These are phyloP conservation scores for Alternaria postmessia DNA, from an alignment of 2,329 filamentous ascomycete genomes.

Conservation along the genomic window DNA sequence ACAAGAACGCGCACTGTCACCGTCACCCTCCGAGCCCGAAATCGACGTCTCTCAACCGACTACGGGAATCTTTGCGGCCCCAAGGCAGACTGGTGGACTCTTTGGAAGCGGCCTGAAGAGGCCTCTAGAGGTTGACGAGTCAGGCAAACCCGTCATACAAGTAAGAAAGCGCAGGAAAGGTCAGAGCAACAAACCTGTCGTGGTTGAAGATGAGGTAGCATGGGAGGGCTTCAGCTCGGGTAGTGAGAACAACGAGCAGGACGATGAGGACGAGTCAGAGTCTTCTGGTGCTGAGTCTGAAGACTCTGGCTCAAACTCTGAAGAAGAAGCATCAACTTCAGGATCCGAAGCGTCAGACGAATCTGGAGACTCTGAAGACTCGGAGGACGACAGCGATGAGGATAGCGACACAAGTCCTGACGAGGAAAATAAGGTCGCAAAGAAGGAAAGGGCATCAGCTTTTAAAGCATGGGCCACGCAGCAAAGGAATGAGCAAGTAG, in stretches of 20 bases:
- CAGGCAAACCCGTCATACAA: conserved; percentile 81
- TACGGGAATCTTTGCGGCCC: neutral
- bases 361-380: conserved; percentile 32
- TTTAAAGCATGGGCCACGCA: conserved; percentile 95
- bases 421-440: conserved; percentile 49
- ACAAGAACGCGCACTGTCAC: conserved; percentile 29
- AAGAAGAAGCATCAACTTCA: conserved; percentile 18
- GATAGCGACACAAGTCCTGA: conserved; percentile 44
- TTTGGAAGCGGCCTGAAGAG: conserved; percentile 85
- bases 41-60: conserved; percentile 20
- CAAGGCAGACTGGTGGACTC: conserved; percentile 20
- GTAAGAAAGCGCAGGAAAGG: conserved; percentile 75
- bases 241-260: conserved; percentile 37
- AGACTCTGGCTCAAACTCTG: conserved; percentile 10
- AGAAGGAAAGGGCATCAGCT: conserved; percentile 65
- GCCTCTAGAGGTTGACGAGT: conserved; percentile 80
- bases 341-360: conserved; percentile 27
- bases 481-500: conserved; percentile 83
- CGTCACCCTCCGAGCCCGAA: conserved; percentile 21
- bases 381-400: conserved; percentile 47
- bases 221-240: conserved; percentile 71
- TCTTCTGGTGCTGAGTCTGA: conserved; percentile 19
- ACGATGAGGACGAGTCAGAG: conserved; percentile 35
- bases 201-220: conserved; percentile 57
- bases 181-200: conserved; percentile 52